Evolutionary conservation across 1,284 basidiomycete genomes (phyloP).

Genomic region (Mycosarcoma maydis): DNA sequence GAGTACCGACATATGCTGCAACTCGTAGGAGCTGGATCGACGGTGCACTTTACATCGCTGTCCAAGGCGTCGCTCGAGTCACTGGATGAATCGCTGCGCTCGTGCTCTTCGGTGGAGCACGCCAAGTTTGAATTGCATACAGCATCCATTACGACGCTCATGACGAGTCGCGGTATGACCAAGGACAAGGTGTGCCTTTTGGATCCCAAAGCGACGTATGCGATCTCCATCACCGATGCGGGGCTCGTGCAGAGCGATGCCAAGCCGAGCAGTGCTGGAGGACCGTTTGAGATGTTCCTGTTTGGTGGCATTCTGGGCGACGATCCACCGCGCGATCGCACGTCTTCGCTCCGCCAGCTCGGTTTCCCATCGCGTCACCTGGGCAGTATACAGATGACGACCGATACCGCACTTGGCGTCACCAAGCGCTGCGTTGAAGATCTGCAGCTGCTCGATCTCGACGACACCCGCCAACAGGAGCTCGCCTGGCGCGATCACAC

Average conservation of each 20-base stretch:
- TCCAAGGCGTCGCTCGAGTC: constrained; percentile 76
- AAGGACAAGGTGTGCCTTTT: constrained; percentile 68
- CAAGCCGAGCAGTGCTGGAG: constrained; percentile 29
- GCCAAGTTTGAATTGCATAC: constrained; percentile 73
- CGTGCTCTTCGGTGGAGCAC: constrained; percentile 10
- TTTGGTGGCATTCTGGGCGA: constrained; percentile 74
- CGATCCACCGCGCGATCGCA: constrained; percentile 85
- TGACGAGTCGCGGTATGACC: constrained; percentile 71
- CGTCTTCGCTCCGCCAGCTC: constrained; percentile 82
- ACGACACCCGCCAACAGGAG: constrained; percentile 35
- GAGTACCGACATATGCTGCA: constrained; percentile 81
- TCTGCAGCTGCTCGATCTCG: constrained; percentile 15
- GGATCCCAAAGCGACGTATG: constrained; percentile 58
- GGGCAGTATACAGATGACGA: constrained; percentile 89
- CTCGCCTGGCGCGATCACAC: constrained; percentile 13
- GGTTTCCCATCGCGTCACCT: constrained; percentile 76
- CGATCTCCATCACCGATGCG: constrained; percentile 53
- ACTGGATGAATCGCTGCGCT: constrained; percentile 68
- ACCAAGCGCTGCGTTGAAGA: constrained; percentile 88
- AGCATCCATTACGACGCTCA: constrained; percentile 75
- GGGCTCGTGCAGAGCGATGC: constrained; percentile 34
- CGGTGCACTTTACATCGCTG: constrained; percentile 84
- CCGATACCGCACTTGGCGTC: constrained; percentile 93
- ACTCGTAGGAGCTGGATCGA: constrained; percentile 75
- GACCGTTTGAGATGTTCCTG: constrained; percentile 56